Percentiles rank a stretch among this genome's conserved stretches.
These are phyloP conservation scores for Inonotus hispidus DNA, from an alignment of 1,284 basidiomycete species.

Conservation along the genomic window DNA sequence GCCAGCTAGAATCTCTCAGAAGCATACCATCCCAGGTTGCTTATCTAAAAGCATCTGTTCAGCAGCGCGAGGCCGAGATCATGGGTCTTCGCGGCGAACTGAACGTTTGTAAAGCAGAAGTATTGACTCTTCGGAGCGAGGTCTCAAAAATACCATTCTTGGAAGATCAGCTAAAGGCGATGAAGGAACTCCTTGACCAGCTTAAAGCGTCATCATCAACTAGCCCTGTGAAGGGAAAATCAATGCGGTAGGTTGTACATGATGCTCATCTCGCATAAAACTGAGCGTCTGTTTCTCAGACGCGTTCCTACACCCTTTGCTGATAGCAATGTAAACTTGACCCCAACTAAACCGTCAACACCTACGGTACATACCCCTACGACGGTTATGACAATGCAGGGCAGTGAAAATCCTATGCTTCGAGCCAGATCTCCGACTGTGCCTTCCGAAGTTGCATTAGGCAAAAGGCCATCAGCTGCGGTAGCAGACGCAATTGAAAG, in stretches of 20 bases:
- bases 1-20: constrained; percentile 12
- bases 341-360: not conserved
- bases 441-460: constrained; percentile 38
- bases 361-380: not conserved
- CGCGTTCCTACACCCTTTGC: constrained; percentile 16
- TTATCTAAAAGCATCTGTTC: constrained; percentile 14
- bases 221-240: not conserved
- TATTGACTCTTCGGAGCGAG: constrained; percentile 8
- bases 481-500: constrained; percentile 37
- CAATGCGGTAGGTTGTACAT: constrained; percentile 3
- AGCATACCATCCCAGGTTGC: constrained; percentile 8
- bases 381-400: not conserved
- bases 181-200: constrained; percentile 9
- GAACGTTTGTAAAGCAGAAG: constrained; percentile 11
- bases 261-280: not conserved
- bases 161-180: constrained; percentile 9
- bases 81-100: constrained; percentile 12
- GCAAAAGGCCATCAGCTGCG: constrained; percentile 56
- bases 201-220: not conserved
- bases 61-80: constrained; percentile 15
- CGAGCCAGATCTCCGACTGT: constrained; percentile 26
- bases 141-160: constrained; percentile 7
- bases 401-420: not conserved
- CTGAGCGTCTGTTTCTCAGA: constrained; percentile 1
- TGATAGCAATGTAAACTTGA: constrained; percentile 14